These are phyloP conservation scores for Simplicillium sp. DNA, from an alignment of 2,329 filamentous ascomycete genomes.

Conservation along the genomic window DNA sequence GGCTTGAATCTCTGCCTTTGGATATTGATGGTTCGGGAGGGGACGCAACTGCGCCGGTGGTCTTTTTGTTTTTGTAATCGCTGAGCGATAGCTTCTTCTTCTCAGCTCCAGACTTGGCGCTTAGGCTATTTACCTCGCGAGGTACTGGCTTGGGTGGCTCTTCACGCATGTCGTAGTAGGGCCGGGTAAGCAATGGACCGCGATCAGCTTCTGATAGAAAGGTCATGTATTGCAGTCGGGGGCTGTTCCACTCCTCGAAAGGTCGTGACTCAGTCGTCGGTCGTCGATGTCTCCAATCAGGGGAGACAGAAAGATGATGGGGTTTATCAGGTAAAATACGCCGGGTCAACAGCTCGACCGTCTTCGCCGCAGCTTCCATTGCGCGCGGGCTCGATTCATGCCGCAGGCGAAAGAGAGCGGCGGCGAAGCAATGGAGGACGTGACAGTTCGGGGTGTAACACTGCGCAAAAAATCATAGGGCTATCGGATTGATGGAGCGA, in stretches of 20 bases:
- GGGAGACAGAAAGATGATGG: conserved; percentile 41
- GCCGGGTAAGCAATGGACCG: conserved; percentile 45
- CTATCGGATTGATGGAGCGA: too few relatives aligned
- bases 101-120: conserved; percentile 30
- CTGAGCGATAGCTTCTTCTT: conserved; percentile 50
- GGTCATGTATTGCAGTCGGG: conserved; percentile 46
- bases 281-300: conserved; percentile 36
- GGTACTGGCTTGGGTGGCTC: conserved; percentile 32
- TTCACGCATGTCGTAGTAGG: conserved; percentile 48
- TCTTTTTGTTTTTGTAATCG: conserved; percentile 50
- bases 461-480: too few relatives aligned
- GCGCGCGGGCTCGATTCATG: conserved; percentile 27
- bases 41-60: conserved; percentile 22
- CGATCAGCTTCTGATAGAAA: conserved; percentile 48
- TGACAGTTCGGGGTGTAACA: conserved; percentile 1
- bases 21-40: conserved; percentile 23
- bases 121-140: conserved; percentile 24
- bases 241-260: conserved; percentile 39
- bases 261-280: conserved; percentile 28
- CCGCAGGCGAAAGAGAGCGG: conserved; percentile 14
- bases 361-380: conserved; percentile 52
- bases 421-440: conserved; percentile 14
- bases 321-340: conserved; percentile 41
- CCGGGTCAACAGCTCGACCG: conserved; percentile 42
- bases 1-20: conserved; percentile 17